Conservation (phyloP, 192 early-diverging fungal genomes). For the Gamsiella multidivaricata region DNA sequence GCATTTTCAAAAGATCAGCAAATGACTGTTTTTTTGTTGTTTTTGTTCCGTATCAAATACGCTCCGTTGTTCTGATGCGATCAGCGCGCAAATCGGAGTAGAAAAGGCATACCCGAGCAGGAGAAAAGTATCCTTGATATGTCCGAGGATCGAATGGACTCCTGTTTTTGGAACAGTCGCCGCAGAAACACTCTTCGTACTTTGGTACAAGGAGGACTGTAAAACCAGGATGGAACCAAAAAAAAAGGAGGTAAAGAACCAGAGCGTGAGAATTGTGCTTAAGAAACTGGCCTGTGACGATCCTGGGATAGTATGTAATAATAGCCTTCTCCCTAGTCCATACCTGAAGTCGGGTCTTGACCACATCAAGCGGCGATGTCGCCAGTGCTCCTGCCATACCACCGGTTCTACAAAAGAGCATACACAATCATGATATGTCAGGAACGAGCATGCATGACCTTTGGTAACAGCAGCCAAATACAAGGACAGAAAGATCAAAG, state of each 20-base stretch:
- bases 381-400: conserved; percentile 86
- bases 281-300: too few relatives aligned
- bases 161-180: conserved; percentile 20
- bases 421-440: background rate
- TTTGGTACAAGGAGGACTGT: conserved; percentile 44
- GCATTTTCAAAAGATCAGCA: too few relatives aligned
- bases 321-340: too few relatives aligned
- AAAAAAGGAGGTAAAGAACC: background rate
- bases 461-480: too few relatives aligned
- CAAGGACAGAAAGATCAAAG: background rate
- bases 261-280: too few relatives aligned
- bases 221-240: background rate
- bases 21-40: too few relatives aligned
- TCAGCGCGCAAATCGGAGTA: too few relatives aligned
- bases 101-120: conserved; percentile 56
- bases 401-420: conserved; percentile 59
- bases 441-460: background rate
- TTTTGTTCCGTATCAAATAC: too few relatives aligned
- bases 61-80: too few relatives aligned
- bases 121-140: conserved; percentile 63
- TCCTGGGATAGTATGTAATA: too few relatives aligned
- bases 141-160: conserved; percentile 50
- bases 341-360: conserved; percentile 94
- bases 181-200: conserved; percentile 14
- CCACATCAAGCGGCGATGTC: conserved; percentile 93